These are phyloP conservation scores for Aspergillus udagawae DNA, from an alignment of 2,329 filamentous ascomycete species.

Conservation along the genomic window DNA sequence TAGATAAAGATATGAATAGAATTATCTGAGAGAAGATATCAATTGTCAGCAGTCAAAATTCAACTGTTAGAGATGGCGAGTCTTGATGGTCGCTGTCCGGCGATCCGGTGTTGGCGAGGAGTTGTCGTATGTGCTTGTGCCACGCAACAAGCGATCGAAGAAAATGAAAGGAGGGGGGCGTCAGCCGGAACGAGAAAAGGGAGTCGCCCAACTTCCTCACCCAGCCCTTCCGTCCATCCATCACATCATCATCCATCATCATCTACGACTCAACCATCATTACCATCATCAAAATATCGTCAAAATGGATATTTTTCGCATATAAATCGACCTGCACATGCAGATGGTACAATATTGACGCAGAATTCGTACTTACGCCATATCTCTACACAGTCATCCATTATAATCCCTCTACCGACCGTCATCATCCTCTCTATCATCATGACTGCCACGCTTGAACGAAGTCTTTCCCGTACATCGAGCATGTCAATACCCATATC, in stretches of 20 bases:
- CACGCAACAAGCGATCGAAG: conserved; percentile 1
- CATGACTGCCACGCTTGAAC: conserved; percentile 35
- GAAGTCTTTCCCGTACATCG: conserved; percentile 35
- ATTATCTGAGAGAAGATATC: neutral
- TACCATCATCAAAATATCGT: conserved; percentile 2
- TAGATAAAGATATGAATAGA: neutral
- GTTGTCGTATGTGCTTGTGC: conserved; percentile 1
- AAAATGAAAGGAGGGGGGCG: conserved; percentile 7
- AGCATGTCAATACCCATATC: conserved; percentile 35
- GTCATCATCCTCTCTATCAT: conserved; percentile 7
- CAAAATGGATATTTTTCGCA: conserved; percentile 12
- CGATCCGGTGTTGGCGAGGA: neutral
- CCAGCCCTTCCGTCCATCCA: conserved; percentile 2
- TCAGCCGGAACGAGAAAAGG: neutral
- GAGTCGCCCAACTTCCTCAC: conserved; percentile 1
- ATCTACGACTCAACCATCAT: neutral
- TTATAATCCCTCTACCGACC: neutral
- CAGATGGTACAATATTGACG: neutral
- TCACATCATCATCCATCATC: neutral
- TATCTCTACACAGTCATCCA: neutral
- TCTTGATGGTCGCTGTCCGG: neutral
- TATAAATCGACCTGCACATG: conserved; percentile 1
- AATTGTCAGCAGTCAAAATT: neutral
- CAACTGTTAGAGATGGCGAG: neutral
- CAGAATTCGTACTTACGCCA: conserved; percentile 9